Percentiles rank a stretch among this genome's conserved stretches.
These are phyloP conservation scores for Nothophoma quercina DNA, from an alignment of 2,329 filamentous ascomycete genomes.

Conservation along the genomic window DNA sequence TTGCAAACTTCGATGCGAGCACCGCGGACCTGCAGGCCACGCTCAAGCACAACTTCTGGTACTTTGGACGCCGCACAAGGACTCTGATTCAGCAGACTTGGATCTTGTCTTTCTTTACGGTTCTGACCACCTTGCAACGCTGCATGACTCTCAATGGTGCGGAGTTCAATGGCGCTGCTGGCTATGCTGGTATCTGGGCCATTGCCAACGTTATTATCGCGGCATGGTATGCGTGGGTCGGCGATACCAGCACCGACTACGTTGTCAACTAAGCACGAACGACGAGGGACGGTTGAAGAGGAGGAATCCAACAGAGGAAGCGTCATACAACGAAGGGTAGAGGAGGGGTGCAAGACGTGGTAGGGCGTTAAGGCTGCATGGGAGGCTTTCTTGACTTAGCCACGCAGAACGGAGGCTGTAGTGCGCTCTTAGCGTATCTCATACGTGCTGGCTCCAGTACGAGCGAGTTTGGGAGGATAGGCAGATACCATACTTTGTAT, in stretches of 20 bases:
- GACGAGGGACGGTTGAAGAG: not conserved
- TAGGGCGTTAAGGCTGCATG: not conserved
- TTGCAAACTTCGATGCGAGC: slow-evolving; percentile 68
- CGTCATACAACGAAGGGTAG: not conserved
- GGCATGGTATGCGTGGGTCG: slow-evolving; percentile 61
- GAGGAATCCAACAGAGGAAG: not conserved
- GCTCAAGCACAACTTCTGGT: slow-evolving; percentile 75
- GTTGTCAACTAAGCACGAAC: slow-evolving; percentile 10
- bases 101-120: slow-evolving; percentile 55
- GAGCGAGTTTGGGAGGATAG: not conserved
- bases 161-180: slow-evolving; percentile 71
- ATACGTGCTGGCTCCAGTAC: not conserved
- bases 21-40: slow-evolving; percentile 74
- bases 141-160: slow-evolving; percentile 74
- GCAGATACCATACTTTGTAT: slow-evolving; percentile 15
- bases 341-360: not conserved
- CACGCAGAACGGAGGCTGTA: no score
- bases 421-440: not conserved
- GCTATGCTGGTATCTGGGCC: slow-evolving; percentile 80
- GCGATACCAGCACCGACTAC: slow-evolving; percentile 45
- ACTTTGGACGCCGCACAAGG: slow-evolving; percentile 71
- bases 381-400: not conserved
- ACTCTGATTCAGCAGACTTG: slow-evolving; percentile 64
- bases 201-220: slow-evolving; percentile 68
- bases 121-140: slow-evolving; percentile 68